phyloP scores from a whole-genome alignment of 2,329 filamentous ascomycete species.

The Rhynchosporium graminicola region DNA sequence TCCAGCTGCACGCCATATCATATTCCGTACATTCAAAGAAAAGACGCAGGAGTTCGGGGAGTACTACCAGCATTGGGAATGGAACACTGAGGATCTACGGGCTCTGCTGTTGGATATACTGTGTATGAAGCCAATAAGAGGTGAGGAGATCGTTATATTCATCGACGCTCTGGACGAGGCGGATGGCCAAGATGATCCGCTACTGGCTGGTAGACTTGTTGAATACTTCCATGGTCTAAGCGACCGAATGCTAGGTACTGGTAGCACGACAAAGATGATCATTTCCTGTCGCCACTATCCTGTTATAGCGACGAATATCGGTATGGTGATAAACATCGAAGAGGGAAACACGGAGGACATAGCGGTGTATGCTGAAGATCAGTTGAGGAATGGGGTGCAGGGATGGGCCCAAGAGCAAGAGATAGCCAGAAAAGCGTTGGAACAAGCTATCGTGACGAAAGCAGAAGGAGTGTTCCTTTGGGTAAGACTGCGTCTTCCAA shows the following conservation, averaged over 20 bases:
- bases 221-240: slow-evolving; percentile 16
- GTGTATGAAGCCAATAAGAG: background rate
- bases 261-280: slow-evolving; percentile 21
- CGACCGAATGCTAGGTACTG: background rate
- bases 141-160: slow-evolving; percentile 26
- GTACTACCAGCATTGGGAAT: slow-evolving; percentile 18
- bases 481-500: slow-evolving; percentile 33
- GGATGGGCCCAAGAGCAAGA: slow-evolving; percentile 13
- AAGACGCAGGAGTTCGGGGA: slow-evolving; percentile 12
- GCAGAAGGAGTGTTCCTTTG: slow-evolving; percentile 44
- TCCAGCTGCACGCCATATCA: background rate
- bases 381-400: slow-evolving; percentile 1
- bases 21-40: slow-evolving; percentile 4
- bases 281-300: slow-evolving; percentile 35
- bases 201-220: slow-evolving; percentile 8
- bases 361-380: background rate
- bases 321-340: slow-evolving; percentile 39
- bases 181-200: slow-evolving; percentile 1
- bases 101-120: slow-evolving; percentile 6
- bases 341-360: background rate
- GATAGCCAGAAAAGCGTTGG: background rate
- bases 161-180: slow-evolving; percentile 36
- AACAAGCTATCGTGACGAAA: slow-evolving; percentile 32
- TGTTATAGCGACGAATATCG: slow-evolving; percentile 16
- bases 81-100: slow-evolving; percentile 22